Conservation (phyloP, 108 stramenopile genomes). For the Cyclostephanos tholiformis region DNA sequence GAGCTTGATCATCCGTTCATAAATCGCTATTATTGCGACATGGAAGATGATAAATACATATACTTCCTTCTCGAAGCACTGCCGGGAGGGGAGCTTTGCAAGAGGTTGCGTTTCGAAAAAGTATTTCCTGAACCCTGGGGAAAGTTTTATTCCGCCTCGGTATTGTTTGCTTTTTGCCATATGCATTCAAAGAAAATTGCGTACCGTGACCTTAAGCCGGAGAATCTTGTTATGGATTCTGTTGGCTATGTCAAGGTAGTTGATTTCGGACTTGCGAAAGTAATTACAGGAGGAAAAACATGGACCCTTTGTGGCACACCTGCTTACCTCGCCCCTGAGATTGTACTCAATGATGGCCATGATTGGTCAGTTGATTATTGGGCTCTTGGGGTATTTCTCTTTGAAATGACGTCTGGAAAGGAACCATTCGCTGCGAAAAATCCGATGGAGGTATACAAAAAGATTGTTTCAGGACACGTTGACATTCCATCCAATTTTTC, state of each 20-base stretch:
- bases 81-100: conserved; percentile 71
- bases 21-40: conserved; percentile 47
- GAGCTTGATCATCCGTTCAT: conserved; percentile 62
- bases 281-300: conserved; percentile 55
- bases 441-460: conserved; percentile 56
- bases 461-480: conserved; percentile 53
- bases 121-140: conserved; percentile 54
- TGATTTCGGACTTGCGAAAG: conserved; percentile 80
- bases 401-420: conserved; percentile 66
- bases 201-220: conserved; percentile 75
- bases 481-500: conserved; percentile 49
- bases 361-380: conserved; percentile 81
- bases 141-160: conserved; percentile 60
- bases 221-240: conserved; percentile 68
- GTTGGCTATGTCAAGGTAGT: conserved; percentile 71
- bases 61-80: conserved; percentile 70
- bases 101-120: conserved; percentile 42
- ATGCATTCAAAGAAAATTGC: conserved; percentile 72
- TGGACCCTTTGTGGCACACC: conserved; percentile 76
- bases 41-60: conserved; percentile 55
- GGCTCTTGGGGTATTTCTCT: conserved; percentile 72
- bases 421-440: conserved; percentile 73
- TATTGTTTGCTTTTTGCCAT: conserved; percentile 63
- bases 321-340: conserved; percentile 77
- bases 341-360: conserved; percentile 80